Base-by-base conservation (phyloP, 345 rosid species). In the Moringa oleifera region DNA sequence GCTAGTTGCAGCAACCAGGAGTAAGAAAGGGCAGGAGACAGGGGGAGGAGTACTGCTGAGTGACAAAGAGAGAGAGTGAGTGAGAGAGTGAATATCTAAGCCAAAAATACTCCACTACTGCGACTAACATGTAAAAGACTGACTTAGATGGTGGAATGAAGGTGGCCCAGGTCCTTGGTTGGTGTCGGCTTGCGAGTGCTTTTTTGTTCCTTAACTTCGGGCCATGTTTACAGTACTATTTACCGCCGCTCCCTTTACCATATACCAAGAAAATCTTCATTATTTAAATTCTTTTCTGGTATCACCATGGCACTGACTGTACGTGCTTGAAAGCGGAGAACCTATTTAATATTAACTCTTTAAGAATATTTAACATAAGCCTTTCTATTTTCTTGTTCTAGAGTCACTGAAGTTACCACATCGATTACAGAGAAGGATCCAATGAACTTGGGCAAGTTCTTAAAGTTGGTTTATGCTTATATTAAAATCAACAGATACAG, bases 1-100 rank as follows among this genome's bases (percentile, higher is more conserved):
- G 53, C 2, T 53, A n/a, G 61, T n/a, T 61, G 56, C 37, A 57
- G 41, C 59, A 23, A 62, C 55, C 52, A 23, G 53, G 37, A 18
- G 55, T 51, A 64, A 59, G 21, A 17, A 45, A 9, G 64, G 3
- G 65, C 49, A 53, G 22, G 62, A 25, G 52, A 20, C 1, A 66
- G 47, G 53, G 68, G 25, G 64, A 36, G 28, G 22, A 58, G 68
- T 46, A 59, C 18, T 1, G 50, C 18, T 31, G 67, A 18, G 4
- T 9, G 58, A 18, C 51, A 53, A 33, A 63, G 7, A 12, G 45
- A 52, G 12, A 31, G 51, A 31, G 31, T 7, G 58, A 53, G 51
- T 23, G 13, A 41, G 47, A 11, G 47, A 11, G 6, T 7, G 47
- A 4, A 41, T 41, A 41, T 41, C 16, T 41, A 41, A 11, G 13